Evolutionary conservation across 306 rosid genomes (phyloP), one percentile per base, ranked within the genome.

Genomic region (Pterocarpus macrocarpus): DNA sequence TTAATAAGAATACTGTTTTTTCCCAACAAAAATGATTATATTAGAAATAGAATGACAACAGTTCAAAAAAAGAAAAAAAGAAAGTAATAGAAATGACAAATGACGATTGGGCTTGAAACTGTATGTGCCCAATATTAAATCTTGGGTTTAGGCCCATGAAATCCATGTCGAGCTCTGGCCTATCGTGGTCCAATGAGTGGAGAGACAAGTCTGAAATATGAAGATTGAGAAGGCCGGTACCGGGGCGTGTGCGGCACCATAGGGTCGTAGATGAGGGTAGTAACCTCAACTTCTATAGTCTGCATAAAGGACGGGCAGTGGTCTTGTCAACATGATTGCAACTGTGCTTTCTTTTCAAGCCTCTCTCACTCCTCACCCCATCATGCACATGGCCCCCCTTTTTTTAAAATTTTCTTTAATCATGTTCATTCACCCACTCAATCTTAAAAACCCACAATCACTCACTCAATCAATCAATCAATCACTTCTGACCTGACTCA

Each of bases 311-410:
- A 59, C 10, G 55, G 36, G 61, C 47, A 43, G 8, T 47, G 0
- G 85, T 84, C 88, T 67, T 71, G 81, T 86, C 84, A 80, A 47
- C 58, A 80, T 80, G 84, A 80, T 72, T 80, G 78, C 57, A 43
- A 7, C 47, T 43, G 53, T 47, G 53, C 10, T 64, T 64, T 75
- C 66, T 2, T 76, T 76, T 70, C 41, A 47, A 9, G 4, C 2
- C 2, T 43, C 47, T 43, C 47, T 43, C 13, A 9, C 53, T 12
- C n/a, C 52, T 53, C 47, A 43, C 47, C 2, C 28, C 28, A 22
- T 8, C 65, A 71, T 71, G 77, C 63, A 71, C 77, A 35, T 47
- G 76, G 63, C 47, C 55, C 62, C 34, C 0, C 45, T 49, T 15
- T 5, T 5, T 53, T 12, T 39, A 39, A 5, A 22, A 22, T 73